phyloP scores from a whole-genome alignment of 75 land plant species.

The Cupressus sempervirens region DNA sequence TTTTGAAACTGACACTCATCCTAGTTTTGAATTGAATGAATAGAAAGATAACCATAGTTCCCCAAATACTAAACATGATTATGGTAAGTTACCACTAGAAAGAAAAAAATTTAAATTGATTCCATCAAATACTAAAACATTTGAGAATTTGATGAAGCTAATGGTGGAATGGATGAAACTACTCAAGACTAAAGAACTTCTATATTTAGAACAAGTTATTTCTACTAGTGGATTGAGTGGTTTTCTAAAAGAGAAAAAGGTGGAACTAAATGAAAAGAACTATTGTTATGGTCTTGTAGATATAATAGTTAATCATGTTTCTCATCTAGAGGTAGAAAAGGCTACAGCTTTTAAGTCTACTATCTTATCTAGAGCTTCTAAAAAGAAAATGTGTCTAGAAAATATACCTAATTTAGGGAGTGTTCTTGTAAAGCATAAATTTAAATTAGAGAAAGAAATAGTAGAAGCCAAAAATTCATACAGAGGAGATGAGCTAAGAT shows the following conservation, averaged over 20 bases:
- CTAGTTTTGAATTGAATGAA: conserved; percentile 14
- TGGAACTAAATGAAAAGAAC: conserved; percentile 15
- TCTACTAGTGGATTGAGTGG: conserved; percentile 41
- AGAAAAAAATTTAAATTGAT: not conserved
- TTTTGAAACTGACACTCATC: conserved; percentile 21
- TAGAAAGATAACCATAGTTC: not conserved
- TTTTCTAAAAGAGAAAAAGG: conserved; percentile 25
- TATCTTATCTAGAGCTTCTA: not conserved
- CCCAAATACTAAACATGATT: not conserved
- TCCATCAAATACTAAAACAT: not conserved
- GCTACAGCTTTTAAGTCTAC: conserved; percentile 5
- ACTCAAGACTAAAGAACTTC: conserved; percentile 17
- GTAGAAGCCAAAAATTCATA: conserved; percentile 7
- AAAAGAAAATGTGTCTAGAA: not conserved
- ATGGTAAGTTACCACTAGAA: not conserved
- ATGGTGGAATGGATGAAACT: conserved; percentile 26
- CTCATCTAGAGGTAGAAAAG: conserved; percentile 21
- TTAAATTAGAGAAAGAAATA: conserved; percentile 29
- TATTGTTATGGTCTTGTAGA: conserved; percentile 15
- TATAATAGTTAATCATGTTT: conserved; percentile 22
- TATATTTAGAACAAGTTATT: conserved; percentile 24
- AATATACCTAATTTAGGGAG: conserved; percentile 15
- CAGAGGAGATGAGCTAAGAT: conserved; percentile 7
- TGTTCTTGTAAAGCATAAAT: conserved; percentile 24
- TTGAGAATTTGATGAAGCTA: not conserved